A percentile compares a stretch with the other conserved stretches of the same genome.
Evolutionary conservation across 2,329 filamentous ascomycete genomes (phyloP).

Genomic region (Xylariaceae sp.): DNA sequence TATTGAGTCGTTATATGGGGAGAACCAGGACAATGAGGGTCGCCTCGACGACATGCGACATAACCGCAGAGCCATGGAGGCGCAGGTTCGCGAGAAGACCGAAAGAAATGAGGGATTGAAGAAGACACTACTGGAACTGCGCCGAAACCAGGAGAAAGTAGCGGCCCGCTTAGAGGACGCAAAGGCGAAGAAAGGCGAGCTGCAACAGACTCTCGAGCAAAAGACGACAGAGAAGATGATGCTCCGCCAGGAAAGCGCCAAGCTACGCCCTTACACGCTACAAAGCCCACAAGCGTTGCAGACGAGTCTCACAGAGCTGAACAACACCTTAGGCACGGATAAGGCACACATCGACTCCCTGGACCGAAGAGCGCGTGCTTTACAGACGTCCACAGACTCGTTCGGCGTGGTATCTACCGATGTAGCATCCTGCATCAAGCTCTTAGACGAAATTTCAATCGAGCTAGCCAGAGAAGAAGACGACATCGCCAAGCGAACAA

Average conservation of each 20-base stretch:
- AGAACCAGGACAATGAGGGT: constrained; percentile 83
- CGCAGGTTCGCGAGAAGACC: constrained; percentile 77
- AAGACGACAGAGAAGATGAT: constrained; percentile 66
- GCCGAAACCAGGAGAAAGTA: constrained; percentile 77
- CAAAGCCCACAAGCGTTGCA: constrained; percentile 84
- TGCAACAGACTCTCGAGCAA: constrained; percentile 69
- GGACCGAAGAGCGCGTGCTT: constrained; percentile 79
- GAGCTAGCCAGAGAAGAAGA: constrained; percentile 91
- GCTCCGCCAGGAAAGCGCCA: constrained; percentile 79
- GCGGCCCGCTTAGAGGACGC: constrained; percentile 78
- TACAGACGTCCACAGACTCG: constrained; percentile 89
- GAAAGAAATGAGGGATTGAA: constrained; percentile 84
- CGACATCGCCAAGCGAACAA: constrained; percentile 72
- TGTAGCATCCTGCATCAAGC: constrained; percentile 80
- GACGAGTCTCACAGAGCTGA: constrained; percentile 74
- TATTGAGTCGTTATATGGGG: constrained; percentile 79
- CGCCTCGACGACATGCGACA: constrained; percentile 76
- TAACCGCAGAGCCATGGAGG: constrained; percentile 76
- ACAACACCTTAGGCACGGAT: constrained; percentile 71
- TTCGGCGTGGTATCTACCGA: constrained; percentile 82
- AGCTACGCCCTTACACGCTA: constrained; percentile 85
- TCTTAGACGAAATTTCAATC: constrained; percentile 80
- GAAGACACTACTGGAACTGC: constrained; percentile 72
- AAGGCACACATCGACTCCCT: constrained; percentile 82
- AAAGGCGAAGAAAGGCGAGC: constrained; percentile 72